These are phyloP conservation scores for Podospora comata DNA, from an alignment of 495 filamentous ascomycete species.

Conservation along the genomic window DNA sequence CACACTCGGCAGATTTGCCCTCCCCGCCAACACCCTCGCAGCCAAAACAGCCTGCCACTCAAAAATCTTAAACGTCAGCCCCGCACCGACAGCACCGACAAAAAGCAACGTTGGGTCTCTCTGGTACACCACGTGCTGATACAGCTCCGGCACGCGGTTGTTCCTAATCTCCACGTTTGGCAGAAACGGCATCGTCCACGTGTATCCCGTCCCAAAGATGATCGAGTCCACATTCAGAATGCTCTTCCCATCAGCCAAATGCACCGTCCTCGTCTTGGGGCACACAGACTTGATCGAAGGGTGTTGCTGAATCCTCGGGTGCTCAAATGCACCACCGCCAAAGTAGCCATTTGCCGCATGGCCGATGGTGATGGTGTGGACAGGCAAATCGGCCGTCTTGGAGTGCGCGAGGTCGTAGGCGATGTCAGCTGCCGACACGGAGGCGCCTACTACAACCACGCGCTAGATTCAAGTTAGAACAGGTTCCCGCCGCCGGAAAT, in stretches of 20 bases:
- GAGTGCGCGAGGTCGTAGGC: conserved; percentile 58
- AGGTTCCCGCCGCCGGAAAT: neutral
- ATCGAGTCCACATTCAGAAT: conserved; percentile 53
- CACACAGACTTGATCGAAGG: conserved; percentile 40
- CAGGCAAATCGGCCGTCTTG: conserved; percentile 29
- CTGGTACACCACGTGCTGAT: conserved; percentile 55
- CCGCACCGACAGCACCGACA: conserved; percentile 33
- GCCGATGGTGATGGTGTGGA: conserved; percentile 34
- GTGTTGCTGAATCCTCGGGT: conserved; percentile 45
- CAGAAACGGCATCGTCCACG: conserved; percentile 54
- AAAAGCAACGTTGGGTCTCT: conserved; percentile 40
- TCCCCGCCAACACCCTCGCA: conserved; percentile 36
- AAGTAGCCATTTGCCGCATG: conserved; percentile 50
- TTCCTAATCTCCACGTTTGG: conserved; percentile 48
- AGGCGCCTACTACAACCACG: conserved; percentile 67
- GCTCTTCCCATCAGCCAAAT: conserved; percentile 50
- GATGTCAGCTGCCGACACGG: conserved; percentile 71
- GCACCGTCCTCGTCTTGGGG: conserved; percentile 39
- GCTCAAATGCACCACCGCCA: conserved; percentile 49
- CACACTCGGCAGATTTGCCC: conserved; percentile 41
- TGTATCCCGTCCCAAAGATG: conserved; percentile 58
- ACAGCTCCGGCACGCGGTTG: conserved; percentile 54
- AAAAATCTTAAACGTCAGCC: conserved; percentile 39
- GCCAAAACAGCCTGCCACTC: conserved; percentile 46
- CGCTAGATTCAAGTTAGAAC: conserved; percentile 20